Evolutionary conservation across 148 eudicot genomes (phyloP).

Genomic region (Mesembryanthemum crystallinum): DNA sequence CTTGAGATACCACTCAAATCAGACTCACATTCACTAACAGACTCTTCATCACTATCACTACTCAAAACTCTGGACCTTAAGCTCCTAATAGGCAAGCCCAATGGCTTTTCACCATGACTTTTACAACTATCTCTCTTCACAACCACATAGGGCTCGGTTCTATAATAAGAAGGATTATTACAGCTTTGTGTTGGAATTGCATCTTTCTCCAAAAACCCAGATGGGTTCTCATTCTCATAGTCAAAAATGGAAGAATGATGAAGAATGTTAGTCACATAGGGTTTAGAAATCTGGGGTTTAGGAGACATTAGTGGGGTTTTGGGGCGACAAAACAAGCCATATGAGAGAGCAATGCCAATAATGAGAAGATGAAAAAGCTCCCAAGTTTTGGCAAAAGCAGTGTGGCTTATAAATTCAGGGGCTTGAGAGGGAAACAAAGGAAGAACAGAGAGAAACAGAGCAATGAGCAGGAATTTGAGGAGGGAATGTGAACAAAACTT

Average conservation of each 20-base stretch:
- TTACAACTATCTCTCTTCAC: slow-evolving; percentile 31
- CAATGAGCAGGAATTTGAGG: slow-evolving; percentile 38
- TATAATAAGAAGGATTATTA: slow-evolving; percentile 26
- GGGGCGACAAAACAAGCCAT: slow-evolving; percentile 61
- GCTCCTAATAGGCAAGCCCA: slow-evolving; percentile 75
- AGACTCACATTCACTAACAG: slow-evolving; percentile 30
- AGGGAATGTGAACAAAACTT: slow-evolving; percentile 44
- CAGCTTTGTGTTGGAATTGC: slow-evolving; percentile 26
- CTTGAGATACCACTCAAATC: slow-evolving; percentile 10
- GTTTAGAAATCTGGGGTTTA: slow-evolving; percentile 13
- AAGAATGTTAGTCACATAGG: slow-evolving; percentile 33
- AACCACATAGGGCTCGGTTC: slow-evolving; percentile 40
- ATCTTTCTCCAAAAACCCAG: slow-evolving; percentile 38
- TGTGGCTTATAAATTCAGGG: slow-evolving; percentile 50
- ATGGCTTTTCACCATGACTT: slow-evolving; percentile 35
- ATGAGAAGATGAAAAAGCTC: slow-evolving; percentile 61
- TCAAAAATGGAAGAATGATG: slow-evolving; percentile 59
- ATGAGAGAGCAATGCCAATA: slow-evolving; percentile 65
- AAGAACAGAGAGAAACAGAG: slow-evolving; percentile 42
- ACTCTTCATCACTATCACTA: slow-evolving; percentile 35
- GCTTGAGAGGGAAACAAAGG: slow-evolving; percentile 55
- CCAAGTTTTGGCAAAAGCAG: slow-evolving; percentile 52
- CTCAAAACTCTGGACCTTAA: slow-evolving; percentile 52
- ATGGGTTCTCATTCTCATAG: slow-evolving; percentile 39
- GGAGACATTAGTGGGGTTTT: slow-evolving; percentile 11